These are phyloP conservation scores for Nitzschia palea DNA, from an alignment of 108 stramenopile species.

Conservation along the genomic window DNA sequence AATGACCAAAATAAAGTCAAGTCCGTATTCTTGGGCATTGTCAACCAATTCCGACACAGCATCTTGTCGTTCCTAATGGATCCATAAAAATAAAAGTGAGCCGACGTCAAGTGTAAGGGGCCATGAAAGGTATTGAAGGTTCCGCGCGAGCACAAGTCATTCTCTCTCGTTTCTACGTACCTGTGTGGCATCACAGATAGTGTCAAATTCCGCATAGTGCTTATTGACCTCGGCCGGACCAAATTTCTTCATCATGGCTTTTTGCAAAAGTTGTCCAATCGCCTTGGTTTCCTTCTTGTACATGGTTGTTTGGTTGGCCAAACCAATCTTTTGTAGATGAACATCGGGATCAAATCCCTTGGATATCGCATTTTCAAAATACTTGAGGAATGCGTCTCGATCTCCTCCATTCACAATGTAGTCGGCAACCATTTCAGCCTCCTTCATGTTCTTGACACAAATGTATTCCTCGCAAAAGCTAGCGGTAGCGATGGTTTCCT, in stretches of 20 bases:
- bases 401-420: slow-evolving; percentile 94
- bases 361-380: slow-evolving; percentile 90
- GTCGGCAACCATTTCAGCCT: slow-evolving; percentile 93
- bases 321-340: slow-evolving; percentile 88
- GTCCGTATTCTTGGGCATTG: slow-evolving; percentile 51
- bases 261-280: slow-evolving; percentile 92
- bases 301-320: slow-evolving; percentile 99
- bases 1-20: slow-evolving; percentile 95
- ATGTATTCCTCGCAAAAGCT: slow-evolving; percentile 94
- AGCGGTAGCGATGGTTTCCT: slow-evolving; percentile 93
- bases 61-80: slow-evolving; percentile 74
- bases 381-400: slow-evolving; percentile 84
- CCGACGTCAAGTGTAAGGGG: background rate
- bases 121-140: too few relatives aligned
- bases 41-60: slow-evolving; percentile 91
- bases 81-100: background rate
- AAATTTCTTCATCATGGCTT: slow-evolving; percentile 87
- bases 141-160: too few relatives aligned
- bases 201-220: slow-evolving; percentile 95
- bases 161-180: slow-evolving; percentile 33
- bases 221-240: slow-evolving; percentile 76
- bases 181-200: slow-evolving; percentile 98
- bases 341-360: slow-evolving; percentile 96
- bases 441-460: slow-evolving; percentile 93
- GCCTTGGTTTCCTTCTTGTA: slow-evolving; percentile 97